These are phyloP conservation scores for Ophiocordyceps camponoti-leonardi DNA, from an alignment of 2,329 filamentous ascomycete species.

Conservation along the genomic window DNA sequence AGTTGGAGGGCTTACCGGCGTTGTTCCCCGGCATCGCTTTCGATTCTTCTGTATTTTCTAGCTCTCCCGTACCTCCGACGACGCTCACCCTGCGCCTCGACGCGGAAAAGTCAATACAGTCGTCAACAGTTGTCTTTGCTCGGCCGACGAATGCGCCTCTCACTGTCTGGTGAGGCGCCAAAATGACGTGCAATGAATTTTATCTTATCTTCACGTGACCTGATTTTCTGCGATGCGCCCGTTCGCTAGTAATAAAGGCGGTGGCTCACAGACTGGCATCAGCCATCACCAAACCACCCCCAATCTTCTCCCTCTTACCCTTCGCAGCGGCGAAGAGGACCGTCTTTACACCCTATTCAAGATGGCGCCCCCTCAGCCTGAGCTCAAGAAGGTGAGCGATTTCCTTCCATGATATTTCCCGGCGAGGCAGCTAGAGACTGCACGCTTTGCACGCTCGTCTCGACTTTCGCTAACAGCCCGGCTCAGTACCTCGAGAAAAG, in stretches of 20 bases:
- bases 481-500: constrained; percentile 94
- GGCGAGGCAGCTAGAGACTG: neutral
- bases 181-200: neutral
- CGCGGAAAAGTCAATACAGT: constrained; percentile 35
- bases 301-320: neutral
- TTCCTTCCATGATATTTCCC: neutral
- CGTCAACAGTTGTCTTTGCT: neutral
- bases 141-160: neutral
- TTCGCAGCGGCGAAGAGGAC: constrained; percentile 9
- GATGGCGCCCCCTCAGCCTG: constrained; percentile 97
- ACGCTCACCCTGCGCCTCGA: constrained; percentile 56
- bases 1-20: constrained; percentile 18
- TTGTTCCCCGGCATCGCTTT: constrained; percentile 8
- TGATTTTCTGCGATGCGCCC: constrained; percentile 9
- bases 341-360: constrained; percentile 20
- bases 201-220: constrained; percentile 35
- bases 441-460: neutral
- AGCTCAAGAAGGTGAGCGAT: constrained; percentile 76
- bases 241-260: no score
- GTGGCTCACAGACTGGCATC: no score
- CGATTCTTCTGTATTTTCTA: constrained; percentile 22
- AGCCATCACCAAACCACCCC: no score
- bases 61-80: constrained; percentile 53
- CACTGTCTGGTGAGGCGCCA: neutral
- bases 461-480: constrained; percentile 9